Conservation (phyloP, 1,284 basidiomycete genomes). For the Rugosomyces carneus region DNA sequence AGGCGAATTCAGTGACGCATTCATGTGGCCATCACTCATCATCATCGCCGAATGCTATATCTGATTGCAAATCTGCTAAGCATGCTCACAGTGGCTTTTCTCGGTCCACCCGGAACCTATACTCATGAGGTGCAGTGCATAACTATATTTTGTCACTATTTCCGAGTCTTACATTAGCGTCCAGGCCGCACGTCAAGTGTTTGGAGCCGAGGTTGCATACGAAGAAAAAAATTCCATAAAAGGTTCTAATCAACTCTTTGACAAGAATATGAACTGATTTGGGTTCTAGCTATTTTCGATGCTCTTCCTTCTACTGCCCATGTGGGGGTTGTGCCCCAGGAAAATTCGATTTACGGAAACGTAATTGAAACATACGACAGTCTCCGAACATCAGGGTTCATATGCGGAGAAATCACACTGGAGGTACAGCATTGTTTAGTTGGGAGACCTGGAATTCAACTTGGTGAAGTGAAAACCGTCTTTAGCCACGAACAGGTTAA, state of each 20-base stretch:
- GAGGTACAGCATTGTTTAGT: conserved; percentile 66
- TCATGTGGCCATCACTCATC: too few relatives aligned
- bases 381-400: conserved; percentile 46
- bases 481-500: conserved; percentile 73
- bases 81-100: conserved; percentile 39
- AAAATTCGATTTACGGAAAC: conserved; percentile 69
- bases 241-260: conserved; percentile 30
- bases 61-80: background rate
- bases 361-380: conserved; percentile 70
- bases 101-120: conserved; percentile 73
- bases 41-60: background rate
- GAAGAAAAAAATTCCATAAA: conserved; percentile 47
- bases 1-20: too few relatives aligned
- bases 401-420: conserved; percentile 54
- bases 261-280: conserved; percentile 8
- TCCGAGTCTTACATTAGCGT: background rate
- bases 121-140: conserved; percentile 57
- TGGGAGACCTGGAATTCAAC: conserved; percentile 45
- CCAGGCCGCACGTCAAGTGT: conserved; percentile 57
- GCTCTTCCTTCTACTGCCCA: conserved; percentile 31
- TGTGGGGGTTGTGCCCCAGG: conserved; percentile 64
- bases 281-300: conserved; percentile 47
- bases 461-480: conserved; percentile 46
- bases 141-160: conserved; percentile 4
- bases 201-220: conserved; percentile 48